Conservation (phyloP, 2,329 filamentous ascomycete species). For the Arthroderma sp. region DNA sequence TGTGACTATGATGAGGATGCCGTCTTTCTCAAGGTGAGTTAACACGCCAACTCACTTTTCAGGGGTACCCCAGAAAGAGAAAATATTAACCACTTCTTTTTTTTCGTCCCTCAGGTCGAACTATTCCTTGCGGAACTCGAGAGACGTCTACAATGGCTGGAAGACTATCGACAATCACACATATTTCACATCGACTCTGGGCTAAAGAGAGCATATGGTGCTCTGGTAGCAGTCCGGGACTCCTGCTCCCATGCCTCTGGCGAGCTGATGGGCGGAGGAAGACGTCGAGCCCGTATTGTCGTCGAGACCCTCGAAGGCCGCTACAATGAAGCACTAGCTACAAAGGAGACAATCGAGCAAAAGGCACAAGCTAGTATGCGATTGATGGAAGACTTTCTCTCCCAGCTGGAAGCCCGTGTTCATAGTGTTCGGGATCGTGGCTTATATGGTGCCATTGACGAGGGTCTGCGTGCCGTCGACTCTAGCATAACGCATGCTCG, state of each 20-base stretch:
- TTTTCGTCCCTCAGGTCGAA: conserved; percentile 28
- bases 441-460: conserved; percentile 64
- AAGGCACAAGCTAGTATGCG: conserved; percentile 82
- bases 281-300: conserved; percentile 71
- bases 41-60: not conserved
- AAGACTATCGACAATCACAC: conserved; percentile 73
- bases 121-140: conserved; percentile 64
- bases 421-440: conserved; percentile 69
- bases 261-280: conserved; percentile 76
- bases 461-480: conserved; percentile 68
- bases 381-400: conserved; percentile 71
- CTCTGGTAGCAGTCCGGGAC: conserved; percentile 72
- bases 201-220: conserved; percentile 72
- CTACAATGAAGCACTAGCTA: conserved; percentile 74
- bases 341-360: conserved; percentile 77
- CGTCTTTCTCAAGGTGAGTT: conserved; percentile 32
- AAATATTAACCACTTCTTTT: no score
- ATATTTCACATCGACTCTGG: conserved; percentile 71
- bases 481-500: conserved; percentile 62
- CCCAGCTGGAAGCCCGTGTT: conserved; percentile 72
- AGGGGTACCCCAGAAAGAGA: not conserved
- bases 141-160: conserved; percentile 72
- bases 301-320: conserved; percentile 82
- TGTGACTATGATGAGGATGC: conserved; percentile 37
- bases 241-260: conserved; percentile 83